Conservation (phyloP, 1,284 basidiomycete species). For the Sanghuangporus baumii region DNA sequence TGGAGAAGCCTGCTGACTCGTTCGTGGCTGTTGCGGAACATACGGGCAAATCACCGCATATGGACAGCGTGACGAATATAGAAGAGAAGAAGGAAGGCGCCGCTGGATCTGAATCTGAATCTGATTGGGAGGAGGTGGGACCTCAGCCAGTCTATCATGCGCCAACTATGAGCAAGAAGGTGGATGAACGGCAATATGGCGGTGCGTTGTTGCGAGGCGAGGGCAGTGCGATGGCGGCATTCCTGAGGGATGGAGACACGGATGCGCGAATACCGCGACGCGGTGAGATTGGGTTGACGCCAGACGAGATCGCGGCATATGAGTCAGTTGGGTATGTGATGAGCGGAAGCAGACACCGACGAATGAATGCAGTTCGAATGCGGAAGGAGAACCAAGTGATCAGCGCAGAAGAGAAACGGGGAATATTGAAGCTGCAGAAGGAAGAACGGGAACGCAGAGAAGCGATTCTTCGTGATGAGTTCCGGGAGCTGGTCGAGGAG, state of each 20-base stretch:
- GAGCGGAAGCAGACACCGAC: constrained; percentile 88
- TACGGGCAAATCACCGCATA: not conserved
- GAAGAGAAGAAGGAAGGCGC: constrained; percentile 21
- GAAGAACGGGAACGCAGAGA: constrained; percentile 93
- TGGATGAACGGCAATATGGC: constrained; percentile 79
- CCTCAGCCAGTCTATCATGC: constrained; percentile 49
- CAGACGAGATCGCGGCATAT: constrained; percentile 81
- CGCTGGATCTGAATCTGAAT: constrained; percentile 24
- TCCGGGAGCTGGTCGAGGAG: constrained; percentile 74
- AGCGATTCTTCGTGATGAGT: constrained; percentile 72
- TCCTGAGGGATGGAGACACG: constrained; percentile 79
- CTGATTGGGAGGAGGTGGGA: constrained; percentile 48
- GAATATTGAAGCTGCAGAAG: constrained; percentile 87
- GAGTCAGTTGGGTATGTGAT: constrained; percentile 96
- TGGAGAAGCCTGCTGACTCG: constrained; percentile 52
- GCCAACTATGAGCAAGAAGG: constrained; percentile 37
- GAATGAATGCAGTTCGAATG: constrained; percentile 98
- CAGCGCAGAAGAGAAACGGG: constrained; percentile 94
- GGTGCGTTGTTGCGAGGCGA: constrained; percentile 89
- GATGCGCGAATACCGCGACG: constrained; percentile 91
- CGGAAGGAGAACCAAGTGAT: constrained; percentile 99
- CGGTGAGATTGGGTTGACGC: constrained; percentile 93
- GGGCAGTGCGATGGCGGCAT: constrained; percentile 95
- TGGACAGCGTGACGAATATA: constrained; percentile 21
- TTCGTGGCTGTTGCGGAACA: constrained; percentile 15